Percentiles rank a stretch among this genome's conserved stretches.
Conservation (phyloP, 495 filamentous ascomycete species). For the Lichenothelia convexa region DNA sequence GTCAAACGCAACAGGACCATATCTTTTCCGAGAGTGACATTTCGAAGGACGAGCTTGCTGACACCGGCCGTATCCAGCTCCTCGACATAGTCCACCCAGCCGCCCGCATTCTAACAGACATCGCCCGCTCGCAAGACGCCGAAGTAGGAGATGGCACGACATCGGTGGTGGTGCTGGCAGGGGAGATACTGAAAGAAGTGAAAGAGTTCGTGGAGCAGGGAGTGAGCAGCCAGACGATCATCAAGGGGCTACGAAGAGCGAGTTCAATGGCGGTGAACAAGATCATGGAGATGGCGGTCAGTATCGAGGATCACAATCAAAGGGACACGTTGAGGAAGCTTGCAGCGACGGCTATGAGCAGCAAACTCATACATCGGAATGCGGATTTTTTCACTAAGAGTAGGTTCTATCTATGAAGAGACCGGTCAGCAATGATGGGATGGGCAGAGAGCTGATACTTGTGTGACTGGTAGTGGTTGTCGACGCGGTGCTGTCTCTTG, state of each 20-base stretch:
- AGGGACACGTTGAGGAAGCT: conserved; percentile 78
- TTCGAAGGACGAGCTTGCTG: too few relatives aligned
- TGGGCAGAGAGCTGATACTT: conserved; percentile 16
- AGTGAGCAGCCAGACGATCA: conserved; percentile 90
- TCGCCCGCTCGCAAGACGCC: conserved; percentile 95
- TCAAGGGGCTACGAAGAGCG: conserved; percentile 85
- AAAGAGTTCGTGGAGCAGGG: conserved; percentile 91
- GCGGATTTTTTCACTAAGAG: conserved; percentile 95
- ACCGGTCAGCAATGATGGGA: not conserved
- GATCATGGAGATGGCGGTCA: conserved; percentile 90
- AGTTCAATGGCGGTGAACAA: conserved; percentile 78
- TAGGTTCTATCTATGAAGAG: conserved; percentile 24
- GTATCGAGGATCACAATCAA: conserved; percentile 68
- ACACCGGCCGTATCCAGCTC: too few relatives aligned
- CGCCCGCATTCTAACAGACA: conserved; percentile 93
- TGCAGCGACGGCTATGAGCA: conserved; percentile 96
- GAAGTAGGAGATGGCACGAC: conserved; percentile 97
- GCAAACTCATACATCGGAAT: conserved; percentile 96
- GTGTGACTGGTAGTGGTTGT: conserved; percentile 52
- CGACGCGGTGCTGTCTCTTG: conserved; percentile 87
- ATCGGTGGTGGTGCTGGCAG: conserved; percentile 86
- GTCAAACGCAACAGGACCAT: not conserved
- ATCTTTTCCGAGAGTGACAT: conserved; percentile 7
- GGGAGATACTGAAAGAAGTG: conserved; percentile 91
- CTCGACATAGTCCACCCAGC: conserved; percentile 97